Evolutionary conservation across 73 alveolate genomes (phyloP).

Genomic region (Blepharisma japonicum): DNA sequence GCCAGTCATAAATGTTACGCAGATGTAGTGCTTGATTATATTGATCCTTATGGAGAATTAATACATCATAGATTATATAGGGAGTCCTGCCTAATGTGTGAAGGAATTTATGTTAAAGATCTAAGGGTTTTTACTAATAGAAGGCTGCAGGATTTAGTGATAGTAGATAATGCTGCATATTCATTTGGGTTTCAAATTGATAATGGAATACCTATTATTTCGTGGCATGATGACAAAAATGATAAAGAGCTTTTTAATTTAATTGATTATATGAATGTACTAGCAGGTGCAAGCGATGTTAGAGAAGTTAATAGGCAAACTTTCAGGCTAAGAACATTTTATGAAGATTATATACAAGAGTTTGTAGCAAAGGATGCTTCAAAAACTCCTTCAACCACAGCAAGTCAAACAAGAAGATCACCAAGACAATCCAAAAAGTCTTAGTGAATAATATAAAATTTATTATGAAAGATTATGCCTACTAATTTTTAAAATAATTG

Average conservation of each 20-base stretch:
- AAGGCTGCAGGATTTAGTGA: conserved; percentile 49
- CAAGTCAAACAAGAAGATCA: too few species aligned
- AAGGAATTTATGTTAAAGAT: conserved; percentile 46
- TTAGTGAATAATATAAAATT: too few species aligned
- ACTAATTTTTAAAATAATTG: too few species aligned
- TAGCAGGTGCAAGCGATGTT: neutral
- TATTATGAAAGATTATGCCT: too few species aligned
- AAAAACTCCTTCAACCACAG: too few species aligned
- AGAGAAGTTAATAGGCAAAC: conserved; percentile 24
- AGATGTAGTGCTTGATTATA: conserved; percentile 70
- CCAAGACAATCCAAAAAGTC: too few species aligned
- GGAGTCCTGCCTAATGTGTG: conserved; percentile 62
- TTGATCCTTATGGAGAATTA: conserved; percentile 67
- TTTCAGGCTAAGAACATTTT: neutral
- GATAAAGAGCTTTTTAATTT: conserved; percentile 53
- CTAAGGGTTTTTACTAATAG: conserved; percentile 46
- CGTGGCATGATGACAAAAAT: conserved; percentile 70
- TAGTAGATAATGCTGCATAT: conserved; percentile 55
- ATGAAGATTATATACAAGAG: conserved; percentile 25
- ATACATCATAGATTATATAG: conserved; percentile 73
- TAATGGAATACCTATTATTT: conserved; percentile 79
- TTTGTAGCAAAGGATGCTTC: neutral
- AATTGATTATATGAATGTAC: neutral
- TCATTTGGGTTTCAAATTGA: conserved; percentile 71
- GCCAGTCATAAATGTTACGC: conserved; percentile 82